These are phyloP conservation scores for Trametes meyenii DNA, from an alignment of 768 basidiomycete species.

Conservation along the genomic window DNA sequence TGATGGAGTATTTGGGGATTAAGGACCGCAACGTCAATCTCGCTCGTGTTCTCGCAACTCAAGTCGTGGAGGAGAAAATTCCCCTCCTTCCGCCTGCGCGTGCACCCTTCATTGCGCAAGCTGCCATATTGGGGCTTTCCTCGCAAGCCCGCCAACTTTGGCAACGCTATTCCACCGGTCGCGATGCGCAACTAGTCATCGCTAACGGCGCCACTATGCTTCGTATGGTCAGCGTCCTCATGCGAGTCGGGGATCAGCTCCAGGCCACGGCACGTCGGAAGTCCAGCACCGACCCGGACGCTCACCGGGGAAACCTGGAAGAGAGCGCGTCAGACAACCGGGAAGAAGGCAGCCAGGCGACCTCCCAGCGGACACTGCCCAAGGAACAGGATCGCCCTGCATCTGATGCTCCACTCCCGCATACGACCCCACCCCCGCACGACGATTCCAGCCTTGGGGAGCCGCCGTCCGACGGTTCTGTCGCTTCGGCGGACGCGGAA, in stretches of 20 bases:
- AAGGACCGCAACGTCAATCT: conserved; percentile 46
- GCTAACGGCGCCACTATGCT: conserved; percentile 50
- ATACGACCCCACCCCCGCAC: conserved; percentile 20
- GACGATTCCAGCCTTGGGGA: neutral
- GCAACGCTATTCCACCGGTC: conserved; percentile 53
- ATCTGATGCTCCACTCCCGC: conserved; percentile 19
- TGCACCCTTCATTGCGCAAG: conserved; percentile 50
- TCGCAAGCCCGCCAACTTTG: conserved; percentile 55
- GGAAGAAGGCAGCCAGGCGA: neutral
- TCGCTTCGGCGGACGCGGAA: conserved; percentile 7
- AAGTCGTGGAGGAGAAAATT: conserved; percentile 47
- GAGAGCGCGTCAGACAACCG: conserved; percentile 4
- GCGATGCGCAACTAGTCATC: conserved; percentile 42
- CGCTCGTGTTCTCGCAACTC: conserved; percentile 50
- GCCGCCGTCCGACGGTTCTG: conserved; percentile 1
- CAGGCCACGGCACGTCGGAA: neutral
- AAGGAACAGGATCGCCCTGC: conserved; percentile 16
- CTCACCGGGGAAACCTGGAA: conserved; percentile 12
- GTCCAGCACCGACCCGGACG: conserved; percentile 1
- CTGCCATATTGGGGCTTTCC: conserved; percentile 52
- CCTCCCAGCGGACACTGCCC: neutral
- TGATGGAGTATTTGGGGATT: conserved; percentile 50
- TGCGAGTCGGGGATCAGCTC: conserved; percentile 23
- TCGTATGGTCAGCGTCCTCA: conserved; percentile 55
- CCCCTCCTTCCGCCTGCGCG: conserved; percentile 48